Conservation (phyloP, 1,139 yeast species). For the Nakaseomyces nivariensis region DNA sequence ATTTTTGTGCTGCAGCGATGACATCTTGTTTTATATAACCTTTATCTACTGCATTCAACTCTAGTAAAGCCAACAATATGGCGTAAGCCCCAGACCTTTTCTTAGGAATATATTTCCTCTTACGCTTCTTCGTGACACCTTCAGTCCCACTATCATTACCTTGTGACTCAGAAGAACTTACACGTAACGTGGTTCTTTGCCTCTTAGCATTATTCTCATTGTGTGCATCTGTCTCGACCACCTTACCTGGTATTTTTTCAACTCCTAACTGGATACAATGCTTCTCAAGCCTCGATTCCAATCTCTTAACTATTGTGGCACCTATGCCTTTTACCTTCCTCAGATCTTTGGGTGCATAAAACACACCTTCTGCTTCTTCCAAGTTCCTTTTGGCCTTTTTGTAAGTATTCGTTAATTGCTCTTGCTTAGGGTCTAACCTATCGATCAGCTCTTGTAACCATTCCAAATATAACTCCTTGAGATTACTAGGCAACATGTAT, state of each 20-base stretch:
- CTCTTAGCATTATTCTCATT: constrained; percentile 7
- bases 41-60: constrained; percentile 38
- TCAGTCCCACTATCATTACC: constrained; percentile 3
- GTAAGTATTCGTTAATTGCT: constrained; percentile 22
- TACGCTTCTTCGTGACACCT: constrained; percentile 17
- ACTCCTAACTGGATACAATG: constrained; percentile 18
- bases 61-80: constrained; percentile 53
- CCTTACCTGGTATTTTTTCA: neutral
- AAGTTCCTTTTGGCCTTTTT: constrained; percentile 23
- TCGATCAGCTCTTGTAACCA: constrained; percentile 23
- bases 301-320: constrained; percentile 19
- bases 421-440: constrained; percentile 19
- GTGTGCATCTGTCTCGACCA: neutral
- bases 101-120: constrained; percentile 57
- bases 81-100: constrained; percentile 84
- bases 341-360: constrained; percentile 22
- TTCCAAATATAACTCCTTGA: constrained; percentile 20
- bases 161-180: constrained; percentile 3
- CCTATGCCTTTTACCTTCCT: constrained; percentile 28
- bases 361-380: constrained; percentile 10
- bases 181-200: constrained; percentile 11
- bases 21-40: constrained; percentile 60
- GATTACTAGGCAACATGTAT: constrained; percentile 13
- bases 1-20: constrained; percentile 45
- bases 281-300: constrained; percentile 15